Evolutionary conservation across 1,284 basidiomycete genomes (phyloP).

Genomic region (Boletus sp.): DNA sequence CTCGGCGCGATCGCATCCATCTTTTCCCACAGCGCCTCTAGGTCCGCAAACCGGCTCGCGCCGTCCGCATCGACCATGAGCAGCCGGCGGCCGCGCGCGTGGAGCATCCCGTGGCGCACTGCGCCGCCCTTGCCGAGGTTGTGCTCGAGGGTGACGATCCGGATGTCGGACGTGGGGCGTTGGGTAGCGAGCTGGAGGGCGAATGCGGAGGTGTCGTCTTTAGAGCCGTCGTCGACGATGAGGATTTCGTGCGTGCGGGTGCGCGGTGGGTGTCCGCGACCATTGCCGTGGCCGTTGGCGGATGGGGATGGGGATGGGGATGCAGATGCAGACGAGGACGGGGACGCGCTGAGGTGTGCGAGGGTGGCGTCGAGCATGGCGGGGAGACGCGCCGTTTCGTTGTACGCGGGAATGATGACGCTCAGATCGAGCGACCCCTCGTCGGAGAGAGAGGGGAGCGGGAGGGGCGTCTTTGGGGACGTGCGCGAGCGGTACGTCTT

Average conservation of each 20-base stretch:
- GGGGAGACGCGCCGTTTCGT: slow-evolving; percentile 78
- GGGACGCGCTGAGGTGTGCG: slow-evolving; percentile 46
- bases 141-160: slow-evolving; percentile 71
- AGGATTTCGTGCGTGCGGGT: slow-evolving; percentile 72
- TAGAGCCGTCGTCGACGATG: slow-evolving; percentile 87
- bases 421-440: slow-evolving; percentile 61
- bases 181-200: slow-evolving; percentile 63
- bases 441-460: slow-evolving; percentile 53
- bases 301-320: slow-evolving; percentile 22
- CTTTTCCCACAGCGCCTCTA: slow-evolving; percentile 67
- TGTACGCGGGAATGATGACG: slow-evolving; percentile 88
- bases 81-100: slow-evolving; percentile 72
- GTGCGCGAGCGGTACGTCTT: slow-evolving; percentile 55
- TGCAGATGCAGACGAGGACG: too few species aligned
- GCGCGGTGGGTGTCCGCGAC: slow-evolving; percentile 15
- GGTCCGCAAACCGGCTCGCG: slow-evolving; percentile 81
- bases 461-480: slow-evolving; percentile 46
- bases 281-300: slow-evolving; percentile 5
- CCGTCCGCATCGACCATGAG: slow-evolving; percentile 94
- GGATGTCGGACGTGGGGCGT: slow-evolving; percentile 56
- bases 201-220: slow-evolving; percentile 65
- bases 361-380: slow-evolving; percentile 77
- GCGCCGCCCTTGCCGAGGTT: slow-evolving; percentile 93
- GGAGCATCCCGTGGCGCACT: slow-evolving; percentile 85
- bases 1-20: slow-evolving; percentile 60